A percentile compares a stretch with the other conserved stretches of the same genome.
These are phyloP conservation scores for Tricholoma matsutake DNA, from an alignment of 768 basidiomycete species.

Conservation along the genomic window DNA sequence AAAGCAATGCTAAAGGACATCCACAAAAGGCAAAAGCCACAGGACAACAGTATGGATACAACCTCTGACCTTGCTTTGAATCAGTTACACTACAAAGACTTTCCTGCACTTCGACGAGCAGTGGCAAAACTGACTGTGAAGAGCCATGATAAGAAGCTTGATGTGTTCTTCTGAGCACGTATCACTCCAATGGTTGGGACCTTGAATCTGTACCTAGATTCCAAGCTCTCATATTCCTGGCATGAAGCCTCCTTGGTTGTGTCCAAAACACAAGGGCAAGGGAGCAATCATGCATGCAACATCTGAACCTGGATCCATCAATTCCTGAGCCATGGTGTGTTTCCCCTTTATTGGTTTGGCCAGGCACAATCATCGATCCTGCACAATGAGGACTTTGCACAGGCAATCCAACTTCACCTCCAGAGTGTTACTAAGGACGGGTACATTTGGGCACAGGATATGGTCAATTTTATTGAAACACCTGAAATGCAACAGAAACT, in stretches of 20 bases:
- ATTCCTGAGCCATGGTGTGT: too few relatives aligned
- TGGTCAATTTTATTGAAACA: not conserved
- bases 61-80: constrained; percentile 6
- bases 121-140: constrained; percentile 15
- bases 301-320: too few relatives aligned
- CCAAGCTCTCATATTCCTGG: too few relatives aligned
- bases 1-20: constrained; percentile 3
- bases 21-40: not conserved
- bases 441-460: not conserved
- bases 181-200: constrained; percentile 30
- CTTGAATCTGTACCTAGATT: too few relatives aligned
- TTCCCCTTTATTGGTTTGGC: not conserved
- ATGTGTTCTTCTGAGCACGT: constrained; percentile 25
- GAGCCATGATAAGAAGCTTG: constrained; percentile 26
- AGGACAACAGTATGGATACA: constrained; percentile 1
- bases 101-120: constrained; percentile 13
- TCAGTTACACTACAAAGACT: not conserved
- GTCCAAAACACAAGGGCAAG: constrained; percentile 24
- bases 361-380: not conserved
- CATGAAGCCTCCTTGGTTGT: constrained; percentile 20
- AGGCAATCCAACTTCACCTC: not conserved
- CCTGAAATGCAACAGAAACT: not conserved
- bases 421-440: not conserved
- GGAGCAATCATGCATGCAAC: too few relatives aligned
- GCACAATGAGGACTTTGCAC: not conserved